Evolutionary conservation across 129 eudicot genomes (phyloP), one percentile per base, ranked within the genome.

Genomic region (Smallanthus sonchifolius): DNA sequence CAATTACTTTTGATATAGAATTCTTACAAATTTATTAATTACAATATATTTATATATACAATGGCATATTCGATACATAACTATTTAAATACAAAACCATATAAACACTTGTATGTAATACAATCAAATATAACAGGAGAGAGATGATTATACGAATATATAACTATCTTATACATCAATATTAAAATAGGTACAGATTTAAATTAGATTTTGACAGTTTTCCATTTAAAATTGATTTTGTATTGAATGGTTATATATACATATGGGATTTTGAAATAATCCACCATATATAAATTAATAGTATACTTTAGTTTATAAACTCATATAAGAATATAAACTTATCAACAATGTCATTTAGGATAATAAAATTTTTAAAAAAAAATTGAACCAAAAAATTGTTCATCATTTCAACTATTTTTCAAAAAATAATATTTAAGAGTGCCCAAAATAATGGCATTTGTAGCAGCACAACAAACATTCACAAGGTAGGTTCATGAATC

Each of bases 401-500:
- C 4, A 6, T 48, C 55, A 48, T 48, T n/a, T 13, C 55, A n/a
- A n/a, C 55, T 4, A 15, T 15, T 6, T 1, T 17, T 52, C 28
- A 55, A 17, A 17, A 17, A 55, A 6, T 55, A 8, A 10, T 7
- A 17, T 17, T 8, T 20, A 51, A 36, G 35, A 55, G 48, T 34
- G 64, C 9, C 54, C 7, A 59, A 6, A 34, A 44, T 35, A 64
- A 24, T 75, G 65, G 65, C 79, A 75, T 19, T 19, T 75, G 54
- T 13, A 75, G 62, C 35, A 49, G 54, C 28, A 63, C 59, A 44
- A 47, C 70, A 44, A 77, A 77, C 70, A 77, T 60, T 69, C 51
- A 69, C 47, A 49, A 17, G 59, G 57, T 39, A 60, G 73, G 82
- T 70, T 77, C 10, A 48, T 70, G 82, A 77, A 61, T 69, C 16